These are phyloP conservation scores for Nidularia sp. DNA, from an alignment of 768 basidiomycete genomes.

Conservation along the genomic window DNA sequence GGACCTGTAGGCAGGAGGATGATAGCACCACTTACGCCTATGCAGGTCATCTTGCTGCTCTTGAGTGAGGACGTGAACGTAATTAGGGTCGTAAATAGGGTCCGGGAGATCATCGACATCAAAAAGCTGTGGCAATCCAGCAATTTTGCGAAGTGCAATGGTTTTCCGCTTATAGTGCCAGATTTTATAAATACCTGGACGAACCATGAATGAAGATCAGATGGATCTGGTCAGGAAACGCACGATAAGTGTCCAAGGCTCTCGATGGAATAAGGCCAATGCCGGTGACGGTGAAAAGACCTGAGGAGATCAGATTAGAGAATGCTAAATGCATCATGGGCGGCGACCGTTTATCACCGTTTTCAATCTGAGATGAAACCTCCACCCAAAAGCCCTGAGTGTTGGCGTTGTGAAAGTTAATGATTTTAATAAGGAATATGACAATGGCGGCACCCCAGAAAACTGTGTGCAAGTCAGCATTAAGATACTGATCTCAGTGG, in stretches of 20 bases:
- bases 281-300: constrained; percentile 76
- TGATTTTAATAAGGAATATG: constrained; percentile 62
- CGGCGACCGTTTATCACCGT: constrained; percentile 37
- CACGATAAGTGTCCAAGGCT: constrained; percentile 72
- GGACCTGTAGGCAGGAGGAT: background rate
- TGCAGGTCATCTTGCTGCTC: constrained; percentile 61
- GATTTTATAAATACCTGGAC: constrained; percentile 64
- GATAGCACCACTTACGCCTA: constrained; percentile 41
- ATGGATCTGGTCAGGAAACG: background rate
- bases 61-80: constrained; percentile 66
- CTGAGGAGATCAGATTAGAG: constrained; percentile 22
- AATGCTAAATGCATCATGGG: background rate
- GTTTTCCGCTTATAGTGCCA: constrained; percentile 69
- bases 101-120: constrained; percentile 82
- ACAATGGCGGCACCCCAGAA: constrained; percentile 90
- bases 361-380: constrained; percentile 70
- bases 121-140: constrained; percentile 63
- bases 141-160: constrained; percentile 50
- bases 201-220: background rate
- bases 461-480: constrained; percentile 28
- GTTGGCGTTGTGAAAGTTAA: constrained; percentile 66
- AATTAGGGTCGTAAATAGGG: constrained; percentile 65
- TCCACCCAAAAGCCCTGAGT: constrained; percentile 82
- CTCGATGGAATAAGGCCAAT: constrained; percentile 78
- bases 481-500: background rate